These are phyloP conservation scores for Cerrena zonata DNA, from an alignment of 1,284 basidiomycete genomes.

Conservation along the genomic window DNA sequence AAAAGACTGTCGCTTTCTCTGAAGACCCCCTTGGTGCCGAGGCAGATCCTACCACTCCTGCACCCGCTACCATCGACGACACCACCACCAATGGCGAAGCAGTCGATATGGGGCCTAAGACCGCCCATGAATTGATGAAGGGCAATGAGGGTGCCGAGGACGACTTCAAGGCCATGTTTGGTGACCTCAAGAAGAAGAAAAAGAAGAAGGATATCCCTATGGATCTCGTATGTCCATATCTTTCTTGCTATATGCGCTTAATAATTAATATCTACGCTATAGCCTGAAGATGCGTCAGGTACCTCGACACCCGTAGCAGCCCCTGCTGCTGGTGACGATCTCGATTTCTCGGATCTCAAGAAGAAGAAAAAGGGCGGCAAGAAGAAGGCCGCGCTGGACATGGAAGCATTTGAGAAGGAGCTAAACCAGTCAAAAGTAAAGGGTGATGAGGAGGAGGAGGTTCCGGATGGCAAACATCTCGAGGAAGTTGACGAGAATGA, in stretches of 20 bases:
- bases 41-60: constrained; percentile 72
- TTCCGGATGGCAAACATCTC: constrained; percentile 54
- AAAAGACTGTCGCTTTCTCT: constrained; percentile 77
- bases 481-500: constrained; percentile 72
- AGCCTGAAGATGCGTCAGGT: constrained; percentile 61
- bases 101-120: constrained; percentile 68
- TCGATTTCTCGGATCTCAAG: constrained; percentile 81
- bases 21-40: constrained; percentile 80
- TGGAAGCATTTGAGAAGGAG: constrained; percentile 89
- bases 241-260: neutral
- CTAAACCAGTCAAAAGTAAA: constrained; percentile 59
- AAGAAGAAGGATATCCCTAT: constrained; percentile 86
- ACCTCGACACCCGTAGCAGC: constrained; percentile 50
- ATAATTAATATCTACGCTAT: constrained; percentile 2
- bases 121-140: constrained; percentile 71
- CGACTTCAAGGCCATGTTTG: constrained; percentile 79
- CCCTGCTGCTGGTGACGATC: constrained; percentile 51
- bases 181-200: constrained; percentile 87
- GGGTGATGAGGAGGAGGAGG: constrained; percentile 49
- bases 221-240: constrained; percentile 60
- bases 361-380: constrained; percentile 79
- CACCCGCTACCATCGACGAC: constrained; percentile 62
- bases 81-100: constrained; percentile 61
- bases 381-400: constrained; percentile 68
- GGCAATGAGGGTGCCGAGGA: constrained; percentile 38